These are phyloP conservation scores for Ensete glaucum DNA, from an alignment of 176 grass and related monocot species.

Conservation along the genomic window DNA sequence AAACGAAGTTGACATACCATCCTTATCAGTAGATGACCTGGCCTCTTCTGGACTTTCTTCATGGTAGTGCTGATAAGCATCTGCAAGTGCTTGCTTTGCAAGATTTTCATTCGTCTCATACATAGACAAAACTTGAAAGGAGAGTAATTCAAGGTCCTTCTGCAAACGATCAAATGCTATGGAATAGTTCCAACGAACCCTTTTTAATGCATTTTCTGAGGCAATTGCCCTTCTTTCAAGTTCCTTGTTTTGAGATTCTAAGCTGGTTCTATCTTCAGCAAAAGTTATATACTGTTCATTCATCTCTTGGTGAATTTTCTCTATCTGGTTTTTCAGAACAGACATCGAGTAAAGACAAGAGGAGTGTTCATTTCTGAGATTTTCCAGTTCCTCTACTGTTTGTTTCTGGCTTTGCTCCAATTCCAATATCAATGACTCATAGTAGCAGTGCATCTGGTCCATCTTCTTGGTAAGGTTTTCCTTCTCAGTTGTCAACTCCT, in stretches of 20 bases:
- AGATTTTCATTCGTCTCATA: conserved; percentile 86
- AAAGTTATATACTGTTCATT: conserved; percentile 63
- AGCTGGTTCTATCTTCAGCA: conserved; percentile 55
- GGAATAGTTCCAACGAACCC: conserved; percentile 84
- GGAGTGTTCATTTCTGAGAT: conserved; percentile 77
- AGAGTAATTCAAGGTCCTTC: conserved; percentile 92
- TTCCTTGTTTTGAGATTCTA: conserved; percentile 79
- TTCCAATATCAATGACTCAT: conserved; percentile 78
- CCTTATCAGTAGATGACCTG: conserved; percentile 22
- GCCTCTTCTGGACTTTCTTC: conserved; percentile 32
- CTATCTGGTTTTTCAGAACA: conserved; percentile 81
- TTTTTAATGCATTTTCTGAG: conserved; percentile 74
- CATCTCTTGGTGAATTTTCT: conserved; percentile 86
- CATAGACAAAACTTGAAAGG: conserved; percentile 96
- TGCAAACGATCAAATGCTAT: conserved; percentile 72
- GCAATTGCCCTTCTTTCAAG: conserved; percentile 74
- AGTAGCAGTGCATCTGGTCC: conserved; percentile 86
- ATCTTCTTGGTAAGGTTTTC: conserved; percentile 82
- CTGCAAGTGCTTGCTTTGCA: conserved; percentile 64
- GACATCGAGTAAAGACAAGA: conserved; percentile 83
- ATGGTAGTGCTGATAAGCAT: conserved; percentile 37
- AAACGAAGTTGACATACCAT: background rate
- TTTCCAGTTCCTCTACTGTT: conserved; percentile 69
- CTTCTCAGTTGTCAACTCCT: conserved; percentile 90
- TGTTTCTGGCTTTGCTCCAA: conserved; percentile 82